Base-by-base conservation (phyloP, 164 flowering plant genomes). In the Chloranthus sessilifolius region DNA sequence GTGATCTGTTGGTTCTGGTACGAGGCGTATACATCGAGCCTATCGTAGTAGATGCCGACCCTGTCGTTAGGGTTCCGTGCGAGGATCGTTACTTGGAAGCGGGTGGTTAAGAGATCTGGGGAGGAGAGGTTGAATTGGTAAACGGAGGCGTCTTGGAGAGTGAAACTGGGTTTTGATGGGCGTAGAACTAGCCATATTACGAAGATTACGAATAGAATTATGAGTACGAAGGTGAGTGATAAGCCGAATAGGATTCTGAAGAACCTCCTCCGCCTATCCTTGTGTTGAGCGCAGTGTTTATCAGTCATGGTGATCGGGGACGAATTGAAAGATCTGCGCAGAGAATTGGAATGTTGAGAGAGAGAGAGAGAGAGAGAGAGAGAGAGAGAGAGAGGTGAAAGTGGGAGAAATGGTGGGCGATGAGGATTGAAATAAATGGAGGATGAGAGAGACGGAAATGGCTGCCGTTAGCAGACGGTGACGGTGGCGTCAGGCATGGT, bases 1-100 rank as follows among this genome's bases (percentile, higher is more conserved):
- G 62, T 59, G 50, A 59, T 36, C 56, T 59, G 56, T 50, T 59
- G 56, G 56, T 59, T 24, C 15, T 19, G 25, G 46, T 60, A 60
- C 11, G 58, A 25, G n/a, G 45, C 57, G 37, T 44, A 24, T 21
- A 20, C 52, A 9, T 4, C 38, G 17, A 60, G 39, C 1, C 38
- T 7, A 30, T 60, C 63, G 50, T 52, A 60, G 46, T 51, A 60
- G 31, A 60, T 37, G 43, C 63, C 58, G 52, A 60, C 38, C 29
- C 53, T 51, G 35, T 38, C 35, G 52, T 60, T 60, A 30, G 64
- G 52, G 46, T 60, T 60, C 28, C 41, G 45, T 24, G 56, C 37
- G 50, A n/a, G 21, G 26, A 60, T 31, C n/a, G 52, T 20, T 30
- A 52, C 31, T 39, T 53, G 52, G 39, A 60, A 14, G 21, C 12